Conservation (phyloP, 805 yeast species). For the Saccharomycopsis sp. region DNA sequence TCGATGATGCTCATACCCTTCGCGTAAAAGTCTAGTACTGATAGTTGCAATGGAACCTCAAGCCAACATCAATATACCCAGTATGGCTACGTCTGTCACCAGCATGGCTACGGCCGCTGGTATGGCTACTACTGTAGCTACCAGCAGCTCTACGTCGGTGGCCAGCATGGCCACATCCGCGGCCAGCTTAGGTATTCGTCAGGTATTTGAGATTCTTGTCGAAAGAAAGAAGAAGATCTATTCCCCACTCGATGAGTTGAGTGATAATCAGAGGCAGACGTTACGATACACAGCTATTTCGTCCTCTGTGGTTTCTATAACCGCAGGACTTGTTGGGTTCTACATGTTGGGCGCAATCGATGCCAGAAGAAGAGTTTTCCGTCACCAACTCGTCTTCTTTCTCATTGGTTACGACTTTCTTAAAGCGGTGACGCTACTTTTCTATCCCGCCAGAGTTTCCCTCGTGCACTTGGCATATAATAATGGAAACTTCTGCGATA, state of each 20-base stretch:
- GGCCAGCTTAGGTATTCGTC: not conserved
- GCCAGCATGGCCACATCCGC: not conserved
- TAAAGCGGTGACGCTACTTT: constrained; percentile 60
- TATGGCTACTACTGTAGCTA: too few relatives aligned
- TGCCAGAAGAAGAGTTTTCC: constrained; percentile 52
- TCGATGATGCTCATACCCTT: not conserved
- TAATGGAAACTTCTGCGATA: constrained; percentile 47
- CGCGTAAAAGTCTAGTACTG: not conserved
- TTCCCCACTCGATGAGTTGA: constrained; percentile 16
- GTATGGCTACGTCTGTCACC: not conserved
- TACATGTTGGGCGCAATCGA: constrained; percentile 59
- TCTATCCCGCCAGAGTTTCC: constrained; percentile 60
- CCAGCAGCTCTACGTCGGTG: too few relatives aligned
- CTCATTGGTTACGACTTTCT: constrained; percentile 67
- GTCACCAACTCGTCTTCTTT: constrained; percentile 64
- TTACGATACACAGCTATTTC: constrained; percentile 35
- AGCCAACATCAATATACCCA: not conserved
- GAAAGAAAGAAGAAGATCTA: not conserved
- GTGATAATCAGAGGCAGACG: constrained; percentile 8
- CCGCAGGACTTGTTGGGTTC: constrained; percentile 52
- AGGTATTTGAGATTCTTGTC: not conserved
- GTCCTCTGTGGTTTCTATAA: constrained; percentile 43
- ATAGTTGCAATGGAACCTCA: not conserved
- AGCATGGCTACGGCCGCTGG: too few relatives aligned
- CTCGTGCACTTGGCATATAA: constrained; percentile 39